Evolutionary conservation across 805 yeast species (phyloP).

Genomic region (Starmera quercuum): DNA sequence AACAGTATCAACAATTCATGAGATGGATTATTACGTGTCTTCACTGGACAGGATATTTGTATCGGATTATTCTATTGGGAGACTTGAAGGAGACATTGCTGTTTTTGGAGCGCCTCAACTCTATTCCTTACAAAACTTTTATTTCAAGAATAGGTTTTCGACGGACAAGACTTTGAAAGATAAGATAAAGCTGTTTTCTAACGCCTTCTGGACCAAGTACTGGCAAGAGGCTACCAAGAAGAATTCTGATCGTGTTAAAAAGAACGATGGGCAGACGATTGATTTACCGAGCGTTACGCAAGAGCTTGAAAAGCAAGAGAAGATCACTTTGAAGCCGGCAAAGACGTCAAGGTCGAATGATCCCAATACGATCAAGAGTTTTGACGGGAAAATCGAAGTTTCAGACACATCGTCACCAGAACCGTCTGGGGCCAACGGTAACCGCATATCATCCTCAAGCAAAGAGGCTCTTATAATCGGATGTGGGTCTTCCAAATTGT

Average conservation of each 20-base stretch:
- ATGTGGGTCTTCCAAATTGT: conserved; percentile 55
- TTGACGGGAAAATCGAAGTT: conserved; percentile 6
- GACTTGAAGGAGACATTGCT: conserved; percentile 21
- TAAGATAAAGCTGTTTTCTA: conserved; percentile 27
- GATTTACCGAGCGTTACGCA: conserved; percentile 19
- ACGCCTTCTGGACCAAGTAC: conserved; percentile 44
- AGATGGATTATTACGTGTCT: conserved; percentile 50
- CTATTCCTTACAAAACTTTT: conserved; percentile 41
- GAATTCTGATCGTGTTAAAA: conserved; percentile 29
- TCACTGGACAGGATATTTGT: conserved; percentile 36
- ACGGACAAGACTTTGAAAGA: conserved; percentile 22
- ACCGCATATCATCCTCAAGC: not conserved
- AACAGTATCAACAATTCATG: conserved; percentile 50
- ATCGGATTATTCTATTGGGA: conserved; percentile 37
- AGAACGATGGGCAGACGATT: conserved; percentile 25
- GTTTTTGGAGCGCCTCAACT: conserved; percentile 58
- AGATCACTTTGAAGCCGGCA: conserved; percentile 8
- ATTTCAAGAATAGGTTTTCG: conserved; percentile 43
- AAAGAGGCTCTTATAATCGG: conserved; percentile 39
- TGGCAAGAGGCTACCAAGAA: conserved; percentile 38
- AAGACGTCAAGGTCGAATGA: conserved; percentile 6
- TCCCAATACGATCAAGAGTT: conserved; percentile 3
- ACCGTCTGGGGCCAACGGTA: not conserved
- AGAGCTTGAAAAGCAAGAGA: conserved; percentile 16
- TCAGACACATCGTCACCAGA: conserved; percentile 5